Evolutionary conservation across 768 basidiomycete species (phyloP).

Genomic region (Amanita subjunquillea): DNA sequence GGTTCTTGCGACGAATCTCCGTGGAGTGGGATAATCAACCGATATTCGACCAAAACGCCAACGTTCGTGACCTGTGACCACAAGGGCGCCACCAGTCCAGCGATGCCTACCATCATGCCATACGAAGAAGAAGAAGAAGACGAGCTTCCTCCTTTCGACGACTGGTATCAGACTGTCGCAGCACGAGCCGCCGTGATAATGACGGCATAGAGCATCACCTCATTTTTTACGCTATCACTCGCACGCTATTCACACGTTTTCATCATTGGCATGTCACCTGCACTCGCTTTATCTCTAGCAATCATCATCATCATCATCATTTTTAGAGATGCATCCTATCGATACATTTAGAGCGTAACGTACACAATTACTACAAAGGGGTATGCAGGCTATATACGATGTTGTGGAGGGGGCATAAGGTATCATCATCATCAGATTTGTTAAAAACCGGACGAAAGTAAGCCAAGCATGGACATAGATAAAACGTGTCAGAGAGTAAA

Average conservation of each 20-base stretch:
- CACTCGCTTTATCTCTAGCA: constrained; percentile 2
- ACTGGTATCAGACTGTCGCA: constrained; percentile 25
- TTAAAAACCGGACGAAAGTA: neutral
- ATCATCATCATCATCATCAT: neutral
- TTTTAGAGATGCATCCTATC: constrained; percentile 3
- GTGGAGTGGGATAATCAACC: neutral
- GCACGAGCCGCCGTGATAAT: constrained; percentile 4
- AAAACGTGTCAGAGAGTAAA: neutral
- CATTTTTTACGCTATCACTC: neutral
- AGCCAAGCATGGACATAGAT: neutral
- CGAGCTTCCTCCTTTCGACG: constrained; percentile 29
- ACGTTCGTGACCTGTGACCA: constrained; percentile 3
- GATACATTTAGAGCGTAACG: constrained; percentile 1
- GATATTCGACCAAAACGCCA: neutral
- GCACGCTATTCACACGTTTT: neutral
- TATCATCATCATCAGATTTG: neutral
- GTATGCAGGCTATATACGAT: constrained; percentile 1
- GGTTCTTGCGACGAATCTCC: neutral
- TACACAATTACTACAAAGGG: neutral
- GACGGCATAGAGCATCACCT: neutral
- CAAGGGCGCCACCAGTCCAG: constrained; percentile 1
- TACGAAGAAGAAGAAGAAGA: constrained; percentile 30
- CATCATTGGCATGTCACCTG: constrained; percentile 1
- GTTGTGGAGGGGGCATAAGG: neutral
- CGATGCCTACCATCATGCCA: constrained; percentile 16